Conservation (phyloP, 768 basidiomycete species). For the Serendipita indica region DNA sequence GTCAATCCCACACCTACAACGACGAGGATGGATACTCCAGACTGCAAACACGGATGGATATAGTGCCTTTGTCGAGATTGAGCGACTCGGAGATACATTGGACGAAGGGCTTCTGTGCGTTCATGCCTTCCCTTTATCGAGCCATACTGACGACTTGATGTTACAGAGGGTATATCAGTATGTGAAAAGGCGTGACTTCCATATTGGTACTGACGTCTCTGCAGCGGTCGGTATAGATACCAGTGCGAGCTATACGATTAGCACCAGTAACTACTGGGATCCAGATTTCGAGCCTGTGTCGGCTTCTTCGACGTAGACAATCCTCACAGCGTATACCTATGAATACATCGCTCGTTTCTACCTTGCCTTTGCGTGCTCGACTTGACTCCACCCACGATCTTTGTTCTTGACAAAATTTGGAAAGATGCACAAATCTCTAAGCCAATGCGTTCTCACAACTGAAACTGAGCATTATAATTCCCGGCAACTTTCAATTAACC, state of each 20-base stretch:
- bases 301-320: too few relatives aligned
- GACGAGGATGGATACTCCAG: constrained; percentile 21
- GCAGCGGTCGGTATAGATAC: constrained; percentile 24
- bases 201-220: neutral
- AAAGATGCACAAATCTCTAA: too few relatives aligned
- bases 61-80: constrained; percentile 22
- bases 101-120: constrained; percentile 20
- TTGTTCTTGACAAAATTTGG: too few relatives aligned
- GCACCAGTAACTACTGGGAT: constrained; percentile 15
- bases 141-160: neutral
- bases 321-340: too few relatives aligned
- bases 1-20: constrained; percentile 20
- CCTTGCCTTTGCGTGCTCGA: too few relatives aligned
- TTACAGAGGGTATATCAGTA: constrained; percentile 20
- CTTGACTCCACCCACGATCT: too few relatives aligned
- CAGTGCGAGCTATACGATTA: constrained; percentile 15
- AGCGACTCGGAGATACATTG: constrained; percentile 19
- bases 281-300: constrained; percentile 9
- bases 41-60: constrained; percentile 17
- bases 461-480: too few relatives aligned
- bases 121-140: neutral
- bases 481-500: too few relatives aligned
- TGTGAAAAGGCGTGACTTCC: neutral
- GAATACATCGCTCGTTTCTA: too few relatives aligned
- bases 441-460: too few relatives aligned